Evolutionary conservation across 352 stramenopile species (phyloP), one percentile per base, ranked within the genome.

Genomic region (Elongisporangium prolatum): DNA sequence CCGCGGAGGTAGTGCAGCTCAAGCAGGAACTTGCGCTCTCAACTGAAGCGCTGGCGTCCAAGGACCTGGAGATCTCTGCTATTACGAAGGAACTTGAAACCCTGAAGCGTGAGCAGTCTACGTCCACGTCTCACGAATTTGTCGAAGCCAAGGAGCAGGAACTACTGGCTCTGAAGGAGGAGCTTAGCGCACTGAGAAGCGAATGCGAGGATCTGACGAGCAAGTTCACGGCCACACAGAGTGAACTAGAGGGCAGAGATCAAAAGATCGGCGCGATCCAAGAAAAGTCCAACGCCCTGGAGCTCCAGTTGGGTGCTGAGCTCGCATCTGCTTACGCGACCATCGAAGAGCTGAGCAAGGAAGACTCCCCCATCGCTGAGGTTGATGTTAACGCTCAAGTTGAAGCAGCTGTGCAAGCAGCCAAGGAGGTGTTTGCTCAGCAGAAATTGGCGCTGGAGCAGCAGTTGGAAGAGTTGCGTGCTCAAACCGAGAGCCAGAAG

Each of bases 1-100:
- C 57, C n/a, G 52, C 52, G 17, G 68, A 86, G 56, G 85, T 80
- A 21, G 64, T 73, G 13, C 52, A 60, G 44, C 48, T 89, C 52
- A 50, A 56, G 21, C 57, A 69, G 10, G 68, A 84, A 52, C 60
- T 89, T 22, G 54, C 65, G 18, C 18, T 49, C 1, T 61, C 64
- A 16, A 60, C 78, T n/a, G 49, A 47, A 11, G 47, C 25, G 20
- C 53, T 75, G 8, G 54, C 48, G n/a, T 57, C 55, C 22, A 84
- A 88, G 56, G 57, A 75, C 40, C 61, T 57, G 44, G 64, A 77
- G 37, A 50, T 88, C 7, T 67, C 67, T 18, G 50, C 64, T 2
- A 57, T 89, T 3, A 71, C 67, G 40, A 50, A 59, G 25, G 63
- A 84, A 40, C 21, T 86, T 24, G 66, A 69, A 20, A 56, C 64